phyloP scores from a whole-genome alignment of 179 eudicot genomes.

The Heliamphora pulchella region DNA sequence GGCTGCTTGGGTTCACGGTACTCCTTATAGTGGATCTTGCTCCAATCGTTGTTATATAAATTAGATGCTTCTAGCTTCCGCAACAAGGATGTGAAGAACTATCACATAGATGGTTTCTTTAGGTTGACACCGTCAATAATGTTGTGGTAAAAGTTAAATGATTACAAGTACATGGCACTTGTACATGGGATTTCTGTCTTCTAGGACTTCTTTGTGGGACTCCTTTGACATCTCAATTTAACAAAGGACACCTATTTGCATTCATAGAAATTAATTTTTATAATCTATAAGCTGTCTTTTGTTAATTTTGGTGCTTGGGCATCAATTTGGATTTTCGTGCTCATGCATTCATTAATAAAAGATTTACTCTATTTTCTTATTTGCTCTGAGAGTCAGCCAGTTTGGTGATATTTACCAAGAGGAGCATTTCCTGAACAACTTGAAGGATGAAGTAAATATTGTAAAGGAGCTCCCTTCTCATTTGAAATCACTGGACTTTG shows the following conservation, averaged over 20 bases:
- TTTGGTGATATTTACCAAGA: conserved; percentile 89
- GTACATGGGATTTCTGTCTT: too few relatives aligned
- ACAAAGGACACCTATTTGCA: too few relatives aligned
- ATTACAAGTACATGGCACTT: too few relatives aligned
- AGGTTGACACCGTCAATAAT: too few relatives aligned
- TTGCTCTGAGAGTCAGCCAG: conserved; percentile 46
- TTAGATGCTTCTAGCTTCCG: neutral
- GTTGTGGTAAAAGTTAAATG: too few relatives aligned
- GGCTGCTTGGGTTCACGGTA: too few relatives aligned
- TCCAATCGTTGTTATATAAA: too few relatives aligned
- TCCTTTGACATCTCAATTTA: too few relatives aligned
- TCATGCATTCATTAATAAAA: conserved; percentile 1
- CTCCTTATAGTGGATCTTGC: too few relatives aligned
- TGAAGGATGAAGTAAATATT: conserved; percentile 60
- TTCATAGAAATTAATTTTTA: too few relatives aligned
- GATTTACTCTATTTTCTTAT: conserved; percentile 14
- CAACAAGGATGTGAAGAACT: neutral
- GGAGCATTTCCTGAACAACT: conserved; percentile 52
- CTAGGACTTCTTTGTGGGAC: too few relatives aligned
- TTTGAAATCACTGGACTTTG: conserved; percentile 55
- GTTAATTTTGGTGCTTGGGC: neutral
- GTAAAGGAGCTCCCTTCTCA: conserved; percentile 72
- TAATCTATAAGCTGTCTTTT: too few relatives aligned
- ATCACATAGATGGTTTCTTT: neutral
- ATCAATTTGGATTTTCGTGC: neutral